Evolutionary conservation across 129 eudicot genomes (phyloP).

Genomic region (Pittosporum tobira): DNA sequence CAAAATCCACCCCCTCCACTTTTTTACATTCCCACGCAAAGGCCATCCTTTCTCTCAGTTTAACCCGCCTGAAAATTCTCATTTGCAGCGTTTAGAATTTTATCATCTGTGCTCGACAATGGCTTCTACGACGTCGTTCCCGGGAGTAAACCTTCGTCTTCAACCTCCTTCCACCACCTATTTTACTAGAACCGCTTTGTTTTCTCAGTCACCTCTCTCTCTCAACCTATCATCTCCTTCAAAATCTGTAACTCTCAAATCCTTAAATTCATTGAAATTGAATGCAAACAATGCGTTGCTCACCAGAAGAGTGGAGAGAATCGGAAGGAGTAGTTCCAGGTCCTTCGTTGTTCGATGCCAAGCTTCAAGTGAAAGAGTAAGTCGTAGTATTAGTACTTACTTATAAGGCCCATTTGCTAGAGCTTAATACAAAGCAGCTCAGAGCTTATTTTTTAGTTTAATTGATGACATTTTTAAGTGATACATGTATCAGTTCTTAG

Average conservation of each 20-base stretch:
- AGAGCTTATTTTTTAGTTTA: too few species aligned
- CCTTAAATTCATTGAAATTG: slow-evolving; percentile 28
- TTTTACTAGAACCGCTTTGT: slow-evolving; percentile 24
- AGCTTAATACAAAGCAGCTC: too few species aligned
- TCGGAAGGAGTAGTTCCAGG: slow-evolving; percentile 16
- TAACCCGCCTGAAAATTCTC: neutral
- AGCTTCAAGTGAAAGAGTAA: slow-evolving; percentile 56
- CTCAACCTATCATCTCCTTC: slow-evolving; percentile 29
- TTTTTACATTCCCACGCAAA: slow-evolving; percentile 29
- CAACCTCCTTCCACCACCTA: slow-evolving; percentile 16
- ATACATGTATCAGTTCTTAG: too few species aligned
- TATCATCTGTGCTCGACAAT: slow-evolving; percentile 4
- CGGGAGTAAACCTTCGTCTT: slow-evolving; percentile 29
- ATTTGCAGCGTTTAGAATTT: too few species aligned
- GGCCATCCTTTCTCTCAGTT: slow-evolving; percentile 4
- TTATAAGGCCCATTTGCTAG: too few species aligned
- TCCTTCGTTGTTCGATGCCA: slow-evolving; percentile 53
- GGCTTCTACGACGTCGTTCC: slow-evolving; percentile 46
- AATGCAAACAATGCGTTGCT: slow-evolving; percentile 14
- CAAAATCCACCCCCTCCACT: slow-evolving; percentile 10
- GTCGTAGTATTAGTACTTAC: neutral
- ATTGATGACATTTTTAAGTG: too few species aligned
- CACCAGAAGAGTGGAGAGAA: slow-evolving; percentile 8
- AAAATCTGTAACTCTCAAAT: slow-evolving; percentile 15
- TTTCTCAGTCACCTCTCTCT: slow-evolving; percentile 30